Percentiles rank a stretch among this genome's conserved stretches.
Evolutionary conservation across 257 asterid species (phyloP).

Genomic region (Forsythia suspensa): DNA sequence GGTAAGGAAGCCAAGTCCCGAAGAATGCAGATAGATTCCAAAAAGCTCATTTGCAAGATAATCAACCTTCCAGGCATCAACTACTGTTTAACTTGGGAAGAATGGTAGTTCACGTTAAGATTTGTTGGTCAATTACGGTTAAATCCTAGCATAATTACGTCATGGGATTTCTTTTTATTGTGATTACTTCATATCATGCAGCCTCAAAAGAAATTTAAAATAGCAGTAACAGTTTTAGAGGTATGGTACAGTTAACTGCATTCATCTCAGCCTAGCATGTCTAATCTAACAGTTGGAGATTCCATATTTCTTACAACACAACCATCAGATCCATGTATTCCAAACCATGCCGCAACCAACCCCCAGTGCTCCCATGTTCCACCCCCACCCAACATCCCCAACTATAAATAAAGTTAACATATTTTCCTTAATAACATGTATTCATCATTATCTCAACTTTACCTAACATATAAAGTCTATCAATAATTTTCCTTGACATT

Average conservation of each 20-base stretch:
- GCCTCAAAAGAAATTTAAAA: neutral
- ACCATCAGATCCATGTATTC: neutral
- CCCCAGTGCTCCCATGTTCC: neutral
- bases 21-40: neutral
- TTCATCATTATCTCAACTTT: neutral
- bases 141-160: neutral
- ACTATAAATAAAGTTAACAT: neutral
- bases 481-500: neutral
- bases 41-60: neutral
- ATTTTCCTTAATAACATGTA: neutral
- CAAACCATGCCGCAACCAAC: neutral
- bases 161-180: neutral
- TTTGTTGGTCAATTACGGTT: neutral
- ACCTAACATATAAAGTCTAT: neutral
- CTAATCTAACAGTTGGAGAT: neutral
- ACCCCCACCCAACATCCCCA: neutral
- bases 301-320: neutral
- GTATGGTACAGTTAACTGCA: neutral
- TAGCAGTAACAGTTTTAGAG: neutral
- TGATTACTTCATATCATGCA: neutral
- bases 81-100: neutral
- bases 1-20: neutral
- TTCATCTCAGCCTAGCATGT: neutral
- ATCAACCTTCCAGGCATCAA: neutral
- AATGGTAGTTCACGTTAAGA: neutral